These are phyloP conservation scores for Aspergillus latus DNA, from an alignment of 2,329 filamentous ascomycete genomes.

Conservation along the genomic window DNA sequence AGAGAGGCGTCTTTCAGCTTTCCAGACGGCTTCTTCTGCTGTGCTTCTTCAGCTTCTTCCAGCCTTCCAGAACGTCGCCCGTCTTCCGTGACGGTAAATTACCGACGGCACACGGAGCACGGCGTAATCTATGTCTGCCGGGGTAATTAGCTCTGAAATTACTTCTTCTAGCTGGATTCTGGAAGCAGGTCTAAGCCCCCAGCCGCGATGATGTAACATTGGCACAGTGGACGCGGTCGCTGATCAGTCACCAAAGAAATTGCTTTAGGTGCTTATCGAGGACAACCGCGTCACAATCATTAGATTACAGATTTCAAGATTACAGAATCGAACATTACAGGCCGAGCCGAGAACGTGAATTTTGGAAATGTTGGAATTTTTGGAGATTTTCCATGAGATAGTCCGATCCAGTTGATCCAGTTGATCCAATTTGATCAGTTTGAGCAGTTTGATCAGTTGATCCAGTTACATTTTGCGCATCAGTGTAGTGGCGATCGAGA, in stretches of 20 bases:
- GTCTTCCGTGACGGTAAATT: slow-evolving; percentile 14
- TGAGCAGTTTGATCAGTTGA: too few species aligned
- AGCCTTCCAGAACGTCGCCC: slow-evolving; percentile 27
- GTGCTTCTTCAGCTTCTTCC: slow-evolving; percentile 14
- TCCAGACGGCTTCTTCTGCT: slow-evolving; percentile 18
- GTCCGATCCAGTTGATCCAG: too few species aligned
- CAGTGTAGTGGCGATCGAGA: slow-evolving; percentile 1
- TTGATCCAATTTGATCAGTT: too few species aligned
- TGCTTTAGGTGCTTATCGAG: too few species aligned
- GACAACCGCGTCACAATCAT: too few species aligned
- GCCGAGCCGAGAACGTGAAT: too few species aligned
- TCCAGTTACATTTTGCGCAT: background rate
- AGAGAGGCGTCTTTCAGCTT: slow-evolving; percentile 16
- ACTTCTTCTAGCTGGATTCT: slow-evolving; percentile 10
- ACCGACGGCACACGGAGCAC: background rate
- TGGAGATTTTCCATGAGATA: too few species aligned
- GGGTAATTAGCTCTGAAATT: slow-evolving; percentile 1
- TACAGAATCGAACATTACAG: too few species aligned
- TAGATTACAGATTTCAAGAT: too few species aligned
- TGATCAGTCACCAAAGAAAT: too few species aligned
- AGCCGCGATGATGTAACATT: background rate
- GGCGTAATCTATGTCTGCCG: background rate
- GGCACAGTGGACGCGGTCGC: too few species aligned
- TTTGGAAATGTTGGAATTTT: too few species aligned
- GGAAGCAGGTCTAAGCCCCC: background rate